Evolutionary conservation across 768 basidiomycete species (phyloP).

Genomic region (Dictyophora rubrovolvata): DNA sequence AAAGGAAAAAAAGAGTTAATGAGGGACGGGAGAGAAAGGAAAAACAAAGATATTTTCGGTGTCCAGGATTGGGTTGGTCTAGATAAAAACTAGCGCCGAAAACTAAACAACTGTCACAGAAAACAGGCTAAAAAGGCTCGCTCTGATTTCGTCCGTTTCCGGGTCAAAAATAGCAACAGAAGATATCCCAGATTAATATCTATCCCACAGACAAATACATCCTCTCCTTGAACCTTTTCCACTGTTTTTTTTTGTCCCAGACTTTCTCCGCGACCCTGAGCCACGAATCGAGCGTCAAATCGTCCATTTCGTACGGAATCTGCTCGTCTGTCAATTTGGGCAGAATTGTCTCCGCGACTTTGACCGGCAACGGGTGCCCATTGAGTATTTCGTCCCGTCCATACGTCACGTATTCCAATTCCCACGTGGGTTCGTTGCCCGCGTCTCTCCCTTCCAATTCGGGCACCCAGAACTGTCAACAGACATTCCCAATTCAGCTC

Average conservation of each 20-base stretch:
- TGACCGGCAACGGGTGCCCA: constrained; percentile 42
- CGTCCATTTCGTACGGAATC: constrained; percentile 62
- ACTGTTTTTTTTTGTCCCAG: constrained; percentile 40
- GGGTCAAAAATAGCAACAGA: neutral
- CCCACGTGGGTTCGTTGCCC: constrained; percentile 45
- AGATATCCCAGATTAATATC: neutral
- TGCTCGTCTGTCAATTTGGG: constrained; percentile 28
- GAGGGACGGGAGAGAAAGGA: constrained; percentile 17
- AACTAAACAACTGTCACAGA: neutral
- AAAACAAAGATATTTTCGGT: constrained; percentile 3
- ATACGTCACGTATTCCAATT: constrained; percentile 75
- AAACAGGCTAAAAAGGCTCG: neutral
- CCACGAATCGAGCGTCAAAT: constrained; percentile 75
- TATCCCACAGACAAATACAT: constrained; percentile 54
- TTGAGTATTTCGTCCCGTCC: constrained; percentile 19
- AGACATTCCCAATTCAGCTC: constrained; percentile 3
- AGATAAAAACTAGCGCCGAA: neutral
- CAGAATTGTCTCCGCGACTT: constrained; percentile 25
- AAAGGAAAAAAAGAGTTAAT: constrained; percentile 17
- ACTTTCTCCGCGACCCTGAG: constrained; percentile 54
- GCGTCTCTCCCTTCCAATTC: constrained; percentile 39
- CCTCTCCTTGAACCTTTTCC: constrained; percentile 53
- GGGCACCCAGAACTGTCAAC: constrained; percentile 55
- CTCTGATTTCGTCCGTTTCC: neutral
- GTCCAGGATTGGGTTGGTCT: neutral